These are phyloP conservation scores for Blastobotrys elegans DNA, from an alignment of 1,139 yeast genomes.

Conservation along the genomic window DNA sequence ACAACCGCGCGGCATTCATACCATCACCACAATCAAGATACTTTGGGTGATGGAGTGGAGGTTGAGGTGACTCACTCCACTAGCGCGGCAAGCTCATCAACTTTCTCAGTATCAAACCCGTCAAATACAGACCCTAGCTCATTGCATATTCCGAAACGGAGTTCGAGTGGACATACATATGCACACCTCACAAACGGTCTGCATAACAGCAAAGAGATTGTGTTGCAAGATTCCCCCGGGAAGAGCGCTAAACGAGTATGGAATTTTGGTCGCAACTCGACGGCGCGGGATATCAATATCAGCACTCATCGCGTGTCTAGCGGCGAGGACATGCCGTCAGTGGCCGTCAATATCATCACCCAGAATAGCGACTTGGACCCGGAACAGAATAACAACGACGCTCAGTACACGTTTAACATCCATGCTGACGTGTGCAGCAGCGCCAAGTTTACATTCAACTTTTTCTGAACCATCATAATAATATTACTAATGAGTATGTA, in stretches of 20 bases:
- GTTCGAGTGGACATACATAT: background rate
- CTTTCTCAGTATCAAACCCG: background rate
- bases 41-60: background rate
- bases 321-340: background rate
- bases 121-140: background rate
- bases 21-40: background rate
- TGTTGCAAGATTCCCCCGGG: constrained; percentile 3
- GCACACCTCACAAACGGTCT: background rate
- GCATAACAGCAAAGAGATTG: background rate
- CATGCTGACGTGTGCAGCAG: background rate
- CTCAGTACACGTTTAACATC: constrained; percentile 5
- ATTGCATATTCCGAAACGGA: background rate
- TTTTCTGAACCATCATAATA: background rate
- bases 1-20: background rate
- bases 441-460: constrained; percentile 3
- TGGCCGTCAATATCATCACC: constrained; percentile 2
- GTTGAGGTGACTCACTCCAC: background rate
- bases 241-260: background rate
- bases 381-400: background rate
- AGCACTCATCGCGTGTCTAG: background rate
- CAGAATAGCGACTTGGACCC: background rate
- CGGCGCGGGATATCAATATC: background rate
- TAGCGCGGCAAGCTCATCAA: background rate
- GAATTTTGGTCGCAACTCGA: background rate
- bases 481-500: background rate